Conservation (phyloP, 108 stramenopile species). For the Conticribra guillardii region DNA sequence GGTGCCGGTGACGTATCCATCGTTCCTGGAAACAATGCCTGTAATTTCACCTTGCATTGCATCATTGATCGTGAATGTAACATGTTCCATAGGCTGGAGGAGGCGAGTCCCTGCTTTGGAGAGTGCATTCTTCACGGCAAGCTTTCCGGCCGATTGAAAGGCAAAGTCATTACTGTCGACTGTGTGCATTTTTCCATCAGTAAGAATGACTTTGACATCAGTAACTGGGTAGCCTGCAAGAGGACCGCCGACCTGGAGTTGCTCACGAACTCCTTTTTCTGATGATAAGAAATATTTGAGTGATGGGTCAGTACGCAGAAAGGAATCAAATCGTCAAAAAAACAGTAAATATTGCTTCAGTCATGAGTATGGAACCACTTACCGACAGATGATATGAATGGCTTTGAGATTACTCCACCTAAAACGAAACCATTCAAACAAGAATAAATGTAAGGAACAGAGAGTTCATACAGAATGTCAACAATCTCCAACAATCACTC, state of each 20-base stretch:
- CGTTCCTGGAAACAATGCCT: slow-evolving; percentile 26
- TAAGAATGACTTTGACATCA: slow-evolving; percentile 35
- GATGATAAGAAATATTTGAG: too few species aligned
- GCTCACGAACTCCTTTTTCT: slow-evolving; percentile 47
- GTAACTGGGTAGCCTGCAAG: slow-evolving; percentile 44
- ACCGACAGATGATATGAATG: slow-evolving; percentile 40
- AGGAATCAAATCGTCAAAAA: too few species aligned
- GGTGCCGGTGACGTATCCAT: slow-evolving; percentile 36
- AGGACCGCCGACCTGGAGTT: slow-evolving; percentile 38
- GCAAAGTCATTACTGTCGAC: slow-evolving; percentile 49
- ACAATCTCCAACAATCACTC: background rate
- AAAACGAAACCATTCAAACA: background rate
- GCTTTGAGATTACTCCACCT: slow-evolving; percentile 41
- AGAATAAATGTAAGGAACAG: background rate
- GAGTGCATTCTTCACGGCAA: slow-evolving; percentile 35
- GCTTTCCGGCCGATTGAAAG: slow-evolving; percentile 34
- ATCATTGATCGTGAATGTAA: slow-evolving; percentile 20
- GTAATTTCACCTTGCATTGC: slow-evolving; percentile 33
- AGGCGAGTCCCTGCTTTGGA: slow-evolving; percentile 23
- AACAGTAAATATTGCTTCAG: too few species aligned
- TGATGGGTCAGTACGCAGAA: too few species aligned
- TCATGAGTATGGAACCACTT: too few species aligned
- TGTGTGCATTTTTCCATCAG: slow-evolving; percentile 49
- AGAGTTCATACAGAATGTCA: background rate
- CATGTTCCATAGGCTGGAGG: slow-evolving; percentile 48